These are phyloP conservation scores for Acanthochlamys bracteata DNA, from an alignment of 106 monocot genomes.

Conservation along the genomic window DNA sequence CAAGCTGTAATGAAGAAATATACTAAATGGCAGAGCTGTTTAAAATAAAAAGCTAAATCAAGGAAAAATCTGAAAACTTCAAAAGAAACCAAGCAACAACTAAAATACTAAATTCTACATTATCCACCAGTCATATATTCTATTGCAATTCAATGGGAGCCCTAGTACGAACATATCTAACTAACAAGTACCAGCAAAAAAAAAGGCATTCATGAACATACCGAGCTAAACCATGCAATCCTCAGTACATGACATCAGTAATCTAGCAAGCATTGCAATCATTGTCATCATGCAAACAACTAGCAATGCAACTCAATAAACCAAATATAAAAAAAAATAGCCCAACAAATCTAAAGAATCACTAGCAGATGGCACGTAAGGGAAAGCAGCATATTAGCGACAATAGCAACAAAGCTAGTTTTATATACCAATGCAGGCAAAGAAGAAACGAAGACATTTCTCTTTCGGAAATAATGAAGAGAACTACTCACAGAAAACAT, in stretches of 20 bases:
- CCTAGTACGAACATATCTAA: no score
- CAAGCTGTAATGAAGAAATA: slow-evolving; percentile 75
- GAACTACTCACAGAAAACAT: slow-evolving; percentile 78
- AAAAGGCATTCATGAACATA: no score
- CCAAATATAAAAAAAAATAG: no score
- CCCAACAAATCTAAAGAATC: not conserved
- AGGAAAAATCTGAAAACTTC: not conserved
- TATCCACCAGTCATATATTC: not conserved
- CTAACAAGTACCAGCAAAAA: no score
- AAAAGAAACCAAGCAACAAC: not conserved
- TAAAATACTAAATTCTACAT: not conserved
- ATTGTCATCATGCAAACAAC: no score
- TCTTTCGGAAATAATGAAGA: not conserved
- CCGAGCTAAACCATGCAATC: no score
- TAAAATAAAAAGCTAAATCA: not conserved
- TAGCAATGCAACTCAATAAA: no score
- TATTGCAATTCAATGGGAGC: no score
- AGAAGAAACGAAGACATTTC: not conserved
- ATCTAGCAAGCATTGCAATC: no score
- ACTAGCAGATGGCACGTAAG: not conserved
- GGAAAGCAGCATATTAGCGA: not conserved
- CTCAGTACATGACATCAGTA: no score
- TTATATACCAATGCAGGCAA: not conserved
- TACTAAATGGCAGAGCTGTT: slow-evolving; percentile 91
- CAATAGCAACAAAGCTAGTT: not conserved